Conservation (phyloP, 140 eudicot species). For the Cichorium intybus region DNA sequence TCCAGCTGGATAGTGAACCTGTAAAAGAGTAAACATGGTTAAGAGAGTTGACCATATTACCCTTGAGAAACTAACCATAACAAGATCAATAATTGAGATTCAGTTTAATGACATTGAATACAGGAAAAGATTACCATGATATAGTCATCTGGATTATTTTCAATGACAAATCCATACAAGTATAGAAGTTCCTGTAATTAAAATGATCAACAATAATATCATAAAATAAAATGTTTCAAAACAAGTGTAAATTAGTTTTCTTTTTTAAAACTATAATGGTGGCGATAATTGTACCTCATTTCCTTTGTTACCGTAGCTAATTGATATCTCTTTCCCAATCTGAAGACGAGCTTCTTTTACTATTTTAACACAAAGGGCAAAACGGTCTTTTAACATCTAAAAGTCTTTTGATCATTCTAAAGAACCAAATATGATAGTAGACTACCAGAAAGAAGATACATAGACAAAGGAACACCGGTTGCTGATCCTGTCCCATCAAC, state of each 20-base stretch:
- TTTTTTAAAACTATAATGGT: constrained; percentile 1
- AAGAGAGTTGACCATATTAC: constrained; percentile 18
- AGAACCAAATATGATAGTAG: neutral
- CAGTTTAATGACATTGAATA: neutral
- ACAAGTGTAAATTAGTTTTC: too few species aligned
- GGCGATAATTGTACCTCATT: constrained; percentile 62
- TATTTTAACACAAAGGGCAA: constrained; percentile 21
- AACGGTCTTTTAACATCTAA: neutral
- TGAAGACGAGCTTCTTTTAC: constrained; percentile 50
- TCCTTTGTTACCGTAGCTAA: constrained; percentile 97
- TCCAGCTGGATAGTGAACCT: constrained; percentile 89
- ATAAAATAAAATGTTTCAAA: neutral
- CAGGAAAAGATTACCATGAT: constrained; percentile 66
- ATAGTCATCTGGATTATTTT: constrained; percentile 89
- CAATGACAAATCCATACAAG: constrained; percentile 86
- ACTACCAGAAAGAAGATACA: constrained; percentile 91
- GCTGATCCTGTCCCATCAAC: constrained; percentile 84
- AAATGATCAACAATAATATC: constrained; percentile 5
- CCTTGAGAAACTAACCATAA: constrained; percentile 12
- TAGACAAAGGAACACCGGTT: constrained; percentile 71
- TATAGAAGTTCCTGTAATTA: constrained; percentile 85
- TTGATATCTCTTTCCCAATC: constrained; percentile 71
- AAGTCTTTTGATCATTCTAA: neutral
- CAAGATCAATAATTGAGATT: constrained; percentile 3
- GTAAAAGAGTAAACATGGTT: constrained; percentile 20